Evolutionary conservation across 768 basidiomycete species (phyloP), one percentile per base, ranked within the genome.

Genomic region (Cyclocybe cylindracea): DNA sequence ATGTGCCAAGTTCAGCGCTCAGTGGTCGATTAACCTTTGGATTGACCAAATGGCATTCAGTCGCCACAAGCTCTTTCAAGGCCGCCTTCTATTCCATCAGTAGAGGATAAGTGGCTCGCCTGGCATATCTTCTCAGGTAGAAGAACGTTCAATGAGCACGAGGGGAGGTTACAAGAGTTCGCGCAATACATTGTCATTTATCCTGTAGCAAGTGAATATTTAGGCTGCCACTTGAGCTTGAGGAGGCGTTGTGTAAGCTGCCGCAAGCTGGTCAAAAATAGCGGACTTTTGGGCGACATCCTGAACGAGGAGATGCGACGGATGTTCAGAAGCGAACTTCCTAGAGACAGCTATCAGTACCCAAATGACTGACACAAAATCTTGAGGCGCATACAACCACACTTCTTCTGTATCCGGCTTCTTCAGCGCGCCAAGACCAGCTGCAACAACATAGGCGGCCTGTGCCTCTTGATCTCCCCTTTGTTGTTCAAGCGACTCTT

Each of bases 401-500:
- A 84, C 61, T 37, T 85, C 80, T 47, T 89, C 87, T 4, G 78
- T 80, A 45, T 91, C 87, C 2, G 68, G 59, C 56, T 77, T 80
- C 68, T 86, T 89, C 50, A 73, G 48, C 5, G 72, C 73, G 10
- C 77, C 81, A 36, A 92, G 68, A 5, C 85, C 82, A 5, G 80
- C 76, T 5, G 84, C 85, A 43, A 89, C 86, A 2, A 78, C 76
- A 62, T 78, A 75, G 1, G 84, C 89, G 6, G 87, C 88, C 39
- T 87, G 72, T 10, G 89, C 77, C 62, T 92, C 90, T 41, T 78
- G 67, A 59, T 89, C 83, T 7, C 66, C 78, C 51, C 74, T 75
- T 54, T 79, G 77, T 59, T 84, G 85, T 41, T 76, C 70, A 18
- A 87, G 65, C 10, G 89, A 84, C 65, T 92, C 90, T 57, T 90